These are phyloP conservation scores for Leccinum longicurvipes DNA, from an alignment of 768 basidiomycete genomes.

Conservation along the genomic window DNA sequence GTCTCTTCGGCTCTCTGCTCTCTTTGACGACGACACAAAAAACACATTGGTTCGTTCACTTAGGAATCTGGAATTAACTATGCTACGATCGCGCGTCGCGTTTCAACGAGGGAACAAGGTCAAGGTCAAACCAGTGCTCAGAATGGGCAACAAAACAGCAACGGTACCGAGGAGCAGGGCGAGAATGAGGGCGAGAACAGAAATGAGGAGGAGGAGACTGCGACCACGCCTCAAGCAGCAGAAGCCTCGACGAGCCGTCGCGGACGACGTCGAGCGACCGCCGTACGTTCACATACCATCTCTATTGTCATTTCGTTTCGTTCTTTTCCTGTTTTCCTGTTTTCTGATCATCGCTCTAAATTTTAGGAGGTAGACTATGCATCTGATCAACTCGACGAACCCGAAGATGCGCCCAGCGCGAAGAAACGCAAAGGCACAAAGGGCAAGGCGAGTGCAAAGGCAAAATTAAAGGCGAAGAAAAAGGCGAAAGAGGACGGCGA, in stretches of 20 bases:
- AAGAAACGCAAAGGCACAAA: slow-evolving; percentile 61
- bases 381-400: slow-evolving; percentile 75
- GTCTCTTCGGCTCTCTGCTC: background rate
- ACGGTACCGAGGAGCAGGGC: slow-evolving; percentile 15
- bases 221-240: background rate
- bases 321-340: background rate
- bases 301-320: background rate
- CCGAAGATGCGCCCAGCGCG: slow-evolving; percentile 39
- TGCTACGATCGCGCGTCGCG: slow-evolving; percentile 38
- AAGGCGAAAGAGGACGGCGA: slow-evolving; percentile 45
- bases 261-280: slow-evolving; percentile 9
- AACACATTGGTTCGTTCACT: background rate
- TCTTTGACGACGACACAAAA: slow-evolving; percentile 21
- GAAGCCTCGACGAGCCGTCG: slow-evolving; percentile 14
- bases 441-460: slow-evolving; percentile 34
- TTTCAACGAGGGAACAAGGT: slow-evolving; percentile 27
- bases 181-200: slow-evolving; percentile 7
- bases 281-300: slow-evolving; percentile 7
- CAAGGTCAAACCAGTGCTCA: slow-evolving; percentile 31
- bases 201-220: background rate
- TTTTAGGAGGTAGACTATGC: slow-evolving; percentile 44
- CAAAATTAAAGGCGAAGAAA: slow-evolving; percentile 39
- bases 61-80: slow-evolving; percentile 55
- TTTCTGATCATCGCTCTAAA: background rate
- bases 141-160: slow-evolving; percentile 9